Conservation (phyloP, 768 basidiomycete genomes). For the Rhodotorula diobovata region DNA sequence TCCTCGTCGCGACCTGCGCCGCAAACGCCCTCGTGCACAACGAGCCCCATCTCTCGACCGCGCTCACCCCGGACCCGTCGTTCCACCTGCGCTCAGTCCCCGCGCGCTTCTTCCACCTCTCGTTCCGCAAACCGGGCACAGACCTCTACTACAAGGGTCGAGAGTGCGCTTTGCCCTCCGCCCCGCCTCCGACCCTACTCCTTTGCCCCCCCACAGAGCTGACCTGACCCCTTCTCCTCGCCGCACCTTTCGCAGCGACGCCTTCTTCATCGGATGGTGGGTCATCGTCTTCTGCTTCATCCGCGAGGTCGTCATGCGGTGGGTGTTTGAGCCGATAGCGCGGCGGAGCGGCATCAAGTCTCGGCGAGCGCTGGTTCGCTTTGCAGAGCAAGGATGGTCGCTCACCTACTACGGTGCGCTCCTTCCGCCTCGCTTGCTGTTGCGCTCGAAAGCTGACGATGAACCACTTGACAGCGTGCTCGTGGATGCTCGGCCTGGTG, state of each 20-base stretch:
- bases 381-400: slow-evolving; percentile 94
- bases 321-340: slow-evolving; percentile 74
- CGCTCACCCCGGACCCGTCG: slow-evolving; percentile 67
- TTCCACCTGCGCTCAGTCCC: slow-evolving; percentile 17
- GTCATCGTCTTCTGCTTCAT: slow-evolving; percentile 81
- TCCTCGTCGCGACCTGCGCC: slow-evolving; percentile 51
- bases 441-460: background rate
- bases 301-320: slow-evolving; percentile 70
- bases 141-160: slow-evolving; percentile 36
- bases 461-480: slow-evolving; percentile 44
- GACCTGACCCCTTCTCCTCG: background rate
- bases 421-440: slow-evolving; percentile 31
- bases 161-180: slow-evolving; percentile 23
- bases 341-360: slow-evolving; percentile 62
- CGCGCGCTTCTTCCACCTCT: slow-evolving; percentile 31
- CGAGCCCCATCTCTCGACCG: slow-evolving; percentile 65
- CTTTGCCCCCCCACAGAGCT: background rate
- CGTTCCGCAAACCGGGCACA: slow-evolving; percentile 25
- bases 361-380: slow-evolving; percentile 59
- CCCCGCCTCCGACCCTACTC: background rate
- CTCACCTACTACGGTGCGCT: slow-evolving; percentile 64
- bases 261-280: slow-evolving; percentile 72
- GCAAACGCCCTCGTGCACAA: slow-evolving; percentile 62
- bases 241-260: slow-evolving; percentile 54
- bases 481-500: slow-evolving; percentile 76